Percentiles rank a stretch among this genome's conserved stretches.
phyloP scores from a whole-genome alignment of 202 grass and related monocot species.

The Zizania palustris region DNA sequence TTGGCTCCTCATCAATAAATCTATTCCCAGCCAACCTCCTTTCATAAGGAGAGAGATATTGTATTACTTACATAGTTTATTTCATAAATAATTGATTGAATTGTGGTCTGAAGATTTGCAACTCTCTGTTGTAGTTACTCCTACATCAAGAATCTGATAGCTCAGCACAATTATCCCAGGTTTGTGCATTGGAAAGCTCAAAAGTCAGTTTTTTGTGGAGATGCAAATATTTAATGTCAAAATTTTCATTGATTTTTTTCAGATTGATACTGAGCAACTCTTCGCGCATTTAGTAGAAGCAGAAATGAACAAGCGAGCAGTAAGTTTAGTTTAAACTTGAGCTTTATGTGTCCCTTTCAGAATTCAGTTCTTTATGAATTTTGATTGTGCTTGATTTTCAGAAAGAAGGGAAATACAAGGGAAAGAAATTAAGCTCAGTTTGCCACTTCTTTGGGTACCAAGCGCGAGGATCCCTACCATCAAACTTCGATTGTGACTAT shows the following conservation, averaged over 20 bases:
- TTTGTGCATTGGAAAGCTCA: constrained; percentile 23
- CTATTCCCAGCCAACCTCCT: too few relatives aligned
- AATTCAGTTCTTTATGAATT: constrained; percentile 7
- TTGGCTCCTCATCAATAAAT: too few relatives aligned
- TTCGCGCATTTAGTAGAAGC: constrained; percentile 80
- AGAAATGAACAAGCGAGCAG: constrained; percentile 79
- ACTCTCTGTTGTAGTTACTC: constrained; percentile 54
- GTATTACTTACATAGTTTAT: constrained; percentile 23
- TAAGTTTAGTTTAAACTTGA: constrained; percentile 38
- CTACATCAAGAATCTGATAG: constrained; percentile 87
- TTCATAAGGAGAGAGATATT: constrained; percentile 87
- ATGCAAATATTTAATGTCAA: constrained; percentile 31
- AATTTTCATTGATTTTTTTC: constrained; percentile 27
- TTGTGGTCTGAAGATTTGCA: constrained; percentile 29
- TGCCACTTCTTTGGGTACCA: constrained; percentile 98
- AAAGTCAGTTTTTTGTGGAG: background rate
- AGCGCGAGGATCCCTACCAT: constrained; percentile 86
- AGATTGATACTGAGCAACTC: constrained; percentile 97
- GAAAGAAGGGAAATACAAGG: constrained; percentile 83
- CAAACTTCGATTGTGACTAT: constrained; percentile 95
- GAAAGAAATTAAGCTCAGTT: constrained; percentile 88
- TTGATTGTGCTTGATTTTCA: constrained; percentile 41
- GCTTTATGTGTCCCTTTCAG: background rate
- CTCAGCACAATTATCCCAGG: constrained; percentile 90
- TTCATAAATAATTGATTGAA: background rate